A percentile compares a stretch with the other conserved stretches of the same genome.
These are phyloP conservation scores for Lolium rigidum DNA, from an alignment of 176 grass and related monocot species.

Conservation along the genomic window DNA sequence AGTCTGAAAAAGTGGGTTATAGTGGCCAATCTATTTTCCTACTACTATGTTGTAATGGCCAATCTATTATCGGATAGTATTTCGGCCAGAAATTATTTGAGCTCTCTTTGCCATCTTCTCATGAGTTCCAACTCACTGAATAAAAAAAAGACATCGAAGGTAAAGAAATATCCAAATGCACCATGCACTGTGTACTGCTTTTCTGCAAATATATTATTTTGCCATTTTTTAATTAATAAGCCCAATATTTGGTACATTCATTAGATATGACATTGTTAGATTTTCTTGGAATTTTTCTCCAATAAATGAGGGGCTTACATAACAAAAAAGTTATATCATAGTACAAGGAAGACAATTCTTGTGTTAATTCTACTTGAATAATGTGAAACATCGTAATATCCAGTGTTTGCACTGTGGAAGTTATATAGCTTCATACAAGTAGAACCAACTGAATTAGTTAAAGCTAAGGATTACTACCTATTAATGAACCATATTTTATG, in stretches of 20 bases:
- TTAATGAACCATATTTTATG: not conserved
- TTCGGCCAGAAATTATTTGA: not conserved
- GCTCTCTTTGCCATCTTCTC: not conserved
- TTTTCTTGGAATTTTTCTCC: too few species aligned
- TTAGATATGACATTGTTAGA: too few species aligned
- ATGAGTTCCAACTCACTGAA: not conserved
- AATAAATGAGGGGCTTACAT: too few species aligned
- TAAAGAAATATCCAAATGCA: not conserved
- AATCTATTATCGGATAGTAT: conserved; percentile 8
- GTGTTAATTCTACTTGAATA: too few species aligned
- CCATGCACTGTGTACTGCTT: not conserved
- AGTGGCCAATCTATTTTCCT: not conserved
- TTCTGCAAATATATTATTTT: conserved; percentile 7
- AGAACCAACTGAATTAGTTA: conserved; percentile 8
- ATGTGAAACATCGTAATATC: too few species aligned
- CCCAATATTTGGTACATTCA: too few species aligned
- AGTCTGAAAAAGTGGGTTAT: not conserved
- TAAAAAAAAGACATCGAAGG: not conserved
- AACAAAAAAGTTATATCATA: too few species aligned
- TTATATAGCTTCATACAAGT: conserved; percentile 1
- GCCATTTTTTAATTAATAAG: not conserved
- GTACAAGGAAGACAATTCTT: too few species aligned
- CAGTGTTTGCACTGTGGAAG: too few species aligned
- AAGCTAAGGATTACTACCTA: conserved; percentile 5
- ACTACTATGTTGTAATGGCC: not conserved